Evolutionary conservation across 2,329 filamentous ascomycete species (phyloP), one percentile per base, ranked within the genome.

Genomic region (Zymoseptoria tritici): DNA sequence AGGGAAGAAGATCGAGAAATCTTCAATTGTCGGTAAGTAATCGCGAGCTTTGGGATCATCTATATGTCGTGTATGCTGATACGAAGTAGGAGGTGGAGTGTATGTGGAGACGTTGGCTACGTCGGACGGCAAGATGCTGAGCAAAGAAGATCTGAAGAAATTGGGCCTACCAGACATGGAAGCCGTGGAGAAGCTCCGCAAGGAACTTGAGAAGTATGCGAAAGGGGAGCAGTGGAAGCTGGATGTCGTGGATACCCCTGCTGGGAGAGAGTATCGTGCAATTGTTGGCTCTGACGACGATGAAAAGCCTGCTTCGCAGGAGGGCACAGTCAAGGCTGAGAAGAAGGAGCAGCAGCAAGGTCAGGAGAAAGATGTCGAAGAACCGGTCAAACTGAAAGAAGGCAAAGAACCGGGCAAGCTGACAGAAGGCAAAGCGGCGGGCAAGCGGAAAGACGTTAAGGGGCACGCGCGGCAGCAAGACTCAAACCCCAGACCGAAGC

Each of bases 221-320:
- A 83, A 85, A 2, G 85, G 87, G 7, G 83, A 85, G 64, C 85
- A 85, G 16, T 96, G 91, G 91, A 88, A 86, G 68, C 77, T 96
- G 60, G 89, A 94, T 73, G 80, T 94, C 13, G 83, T 94, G 1
- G 88, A 94, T 68, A 80, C 84, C 9, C 83, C 86, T 1, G 80
- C 83, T 4, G 80, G 82, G 21, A 77, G 83, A 62, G 87, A 91
- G 70, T 83, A 93, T 49, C 78, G 87, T 52, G 89, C 87, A 0
- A 83, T 89, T 50, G 81, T 93, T 16, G 85, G 87, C 26, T 76
- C 77, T 1, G 81, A 83, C 11, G 80, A 80, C 2, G 81, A 83
- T 1, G 79, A 83, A 0, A 46, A 46, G 13, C 36, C 36, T 46
- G 36, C 36, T 46, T 46, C 36, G 11, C 78, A 80, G 29, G 69